Percentiles rank a stretch among this genome's conserved stretches.
These are phyloP conservation scores for Monilinia laxa DNA, from an alignment of 2,329 filamentous ascomycete genomes.

Conservation along the genomic window DNA sequence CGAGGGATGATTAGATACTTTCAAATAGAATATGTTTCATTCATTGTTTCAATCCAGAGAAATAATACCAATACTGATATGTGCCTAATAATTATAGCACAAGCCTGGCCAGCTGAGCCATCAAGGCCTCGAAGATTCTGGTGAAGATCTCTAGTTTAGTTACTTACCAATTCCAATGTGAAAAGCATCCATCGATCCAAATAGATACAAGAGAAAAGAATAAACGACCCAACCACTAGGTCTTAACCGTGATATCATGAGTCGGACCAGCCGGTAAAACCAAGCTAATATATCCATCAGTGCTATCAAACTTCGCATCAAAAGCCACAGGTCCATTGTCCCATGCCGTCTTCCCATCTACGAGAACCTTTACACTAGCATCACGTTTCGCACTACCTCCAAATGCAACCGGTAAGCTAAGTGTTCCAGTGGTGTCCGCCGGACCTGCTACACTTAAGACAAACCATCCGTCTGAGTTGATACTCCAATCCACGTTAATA, in stretches of 20 bases:
- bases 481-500: slow-evolving; percentile 45
- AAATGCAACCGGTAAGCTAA: slow-evolving; percentile 33
- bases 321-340: slow-evolving; percentile 1
- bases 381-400: background rate
- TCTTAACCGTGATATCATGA: slow-evolving; percentile 6
- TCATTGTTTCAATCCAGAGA: background rate
- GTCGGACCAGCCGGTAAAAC: slow-evolving; percentile 6
- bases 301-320: background rate
- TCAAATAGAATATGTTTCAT: background rate
- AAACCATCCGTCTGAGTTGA: slow-evolving; percentile 32
- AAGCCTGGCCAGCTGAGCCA: background rate
- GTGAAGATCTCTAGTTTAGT: too few relatives aligned
- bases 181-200: background rate
- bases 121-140: background rate
- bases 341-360: slow-evolving; percentile 28
- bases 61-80: background rate
- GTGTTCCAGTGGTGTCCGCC: slow-evolving; percentile 29
- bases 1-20: too few relatives aligned
- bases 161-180: background rate
- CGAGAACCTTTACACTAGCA: slow-evolving; percentile 19
- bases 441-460: slow-evolving; percentile 41
- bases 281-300: slow-evolving; percentile 24
- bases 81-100: background rate
- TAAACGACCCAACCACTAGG: background rate
- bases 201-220: slow-evolving; percentile 3